Evolutionary conservation across 495 filamentous ascomycete species (phyloP).

Genomic region (Pyronema omphalodes): DNA sequence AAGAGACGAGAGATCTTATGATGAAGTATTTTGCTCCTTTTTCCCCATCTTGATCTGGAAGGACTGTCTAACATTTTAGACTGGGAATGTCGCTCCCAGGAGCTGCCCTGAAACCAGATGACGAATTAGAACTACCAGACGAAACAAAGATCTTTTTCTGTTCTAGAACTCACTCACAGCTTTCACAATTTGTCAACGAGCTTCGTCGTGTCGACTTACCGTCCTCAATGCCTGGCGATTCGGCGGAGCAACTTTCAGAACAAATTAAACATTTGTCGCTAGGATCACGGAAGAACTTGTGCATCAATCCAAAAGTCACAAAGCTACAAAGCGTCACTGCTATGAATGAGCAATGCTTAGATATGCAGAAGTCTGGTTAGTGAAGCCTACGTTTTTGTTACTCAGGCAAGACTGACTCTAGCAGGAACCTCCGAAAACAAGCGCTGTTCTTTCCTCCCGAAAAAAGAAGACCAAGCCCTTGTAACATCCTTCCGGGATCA

Average conservation of each 20-base stretch:
- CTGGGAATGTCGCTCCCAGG: constrained; percentile 21
- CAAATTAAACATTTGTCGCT: constrained; percentile 68
- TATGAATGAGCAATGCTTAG: constrained; percentile 90
- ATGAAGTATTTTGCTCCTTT: constrained; percentile 27
- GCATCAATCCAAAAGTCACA: constrained; percentile 70
- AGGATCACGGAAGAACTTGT: constrained; percentile 80
- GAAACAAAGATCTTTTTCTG: constrained; percentile 79
- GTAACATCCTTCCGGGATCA: constrained; percentile 77
- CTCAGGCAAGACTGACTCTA: neutral
- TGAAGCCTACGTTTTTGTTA: constrained; percentile 5
- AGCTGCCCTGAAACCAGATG: constrained; percentile 29
- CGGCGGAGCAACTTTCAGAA: constrained; percentile 30
- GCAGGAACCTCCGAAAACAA: constrained; percentile 34
- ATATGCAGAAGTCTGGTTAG: constrained; percentile 61
- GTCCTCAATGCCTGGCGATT: constrained; percentile 29
- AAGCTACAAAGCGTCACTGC: constrained; percentile 53
- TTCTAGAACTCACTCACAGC: constrained; percentile 85
- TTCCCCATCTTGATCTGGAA: neutral
- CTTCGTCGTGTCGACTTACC: constrained; percentile 67
- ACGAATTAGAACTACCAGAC: constrained; percentile 35
- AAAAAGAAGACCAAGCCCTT: constrained; percentile 48
- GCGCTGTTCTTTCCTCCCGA: constrained; percentile 65
- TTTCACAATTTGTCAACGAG: constrained; percentile 86
- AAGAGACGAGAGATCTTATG: constrained; percentile 46
- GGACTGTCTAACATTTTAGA: constrained; percentile 9